phyloP scores from a whole-genome alignment of 1,284 basidiomycete genomes.

The Ceratobasidium sp. region DNA sequence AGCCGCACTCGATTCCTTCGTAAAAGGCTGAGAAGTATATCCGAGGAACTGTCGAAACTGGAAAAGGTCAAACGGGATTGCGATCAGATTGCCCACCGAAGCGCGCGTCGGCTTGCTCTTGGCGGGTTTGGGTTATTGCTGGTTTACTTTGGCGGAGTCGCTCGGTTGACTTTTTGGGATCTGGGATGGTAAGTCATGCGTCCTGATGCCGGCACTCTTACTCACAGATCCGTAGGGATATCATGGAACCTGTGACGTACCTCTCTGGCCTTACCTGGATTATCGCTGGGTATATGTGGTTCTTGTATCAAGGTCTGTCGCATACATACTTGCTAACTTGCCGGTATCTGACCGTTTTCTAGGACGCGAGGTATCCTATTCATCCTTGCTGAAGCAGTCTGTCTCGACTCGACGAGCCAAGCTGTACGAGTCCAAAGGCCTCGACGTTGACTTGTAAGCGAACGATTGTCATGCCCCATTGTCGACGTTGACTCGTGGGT shows the following conservation, averaged over 20 bases:
- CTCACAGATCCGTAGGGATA: slow-evolving; percentile 56
- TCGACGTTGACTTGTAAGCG: slow-evolving; percentile 60
- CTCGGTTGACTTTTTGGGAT: slow-evolving; percentile 70
- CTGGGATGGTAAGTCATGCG: slow-evolving; percentile 56
- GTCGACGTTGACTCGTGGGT: neutral
- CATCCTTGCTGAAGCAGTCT: slow-evolving; percentile 63
- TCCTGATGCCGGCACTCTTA: neutral
- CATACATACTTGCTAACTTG: slow-evolving; percentile 43
- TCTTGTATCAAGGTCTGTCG: slow-evolving; percentile 29
- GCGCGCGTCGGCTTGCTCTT: slow-evolving; percentile 63
- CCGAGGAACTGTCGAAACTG: slow-evolving; percentile 45
- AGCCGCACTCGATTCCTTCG: slow-evolving; percentile 64
- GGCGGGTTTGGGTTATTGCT: slow-evolving; percentile 65
- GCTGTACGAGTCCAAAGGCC: slow-evolving; percentile 63
- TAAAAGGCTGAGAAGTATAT: slow-evolving; percentile 50
- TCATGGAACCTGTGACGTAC: slow-evolving; percentile 74
- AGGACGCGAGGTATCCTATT: slow-evolving; percentile 72
- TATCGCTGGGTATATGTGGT: slow-evolving; percentile 66
- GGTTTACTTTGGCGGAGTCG: slow-evolving; percentile 67
- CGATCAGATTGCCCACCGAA: slow-evolving; percentile 62
- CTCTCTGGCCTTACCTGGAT: slow-evolving; percentile 66
- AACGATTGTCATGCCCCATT: too few species aligned
- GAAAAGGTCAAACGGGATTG: slow-evolving; percentile 56
- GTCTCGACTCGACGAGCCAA: slow-evolving; percentile 63
- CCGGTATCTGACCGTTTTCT: slow-evolving; percentile 66